Percentiles rank a stretch among this genome's conserved stretches.
Evolutionary conservation across 371 early-diverging fungal genomes (phyloP).

Genomic region (Mucor plumbeus): DNA sequence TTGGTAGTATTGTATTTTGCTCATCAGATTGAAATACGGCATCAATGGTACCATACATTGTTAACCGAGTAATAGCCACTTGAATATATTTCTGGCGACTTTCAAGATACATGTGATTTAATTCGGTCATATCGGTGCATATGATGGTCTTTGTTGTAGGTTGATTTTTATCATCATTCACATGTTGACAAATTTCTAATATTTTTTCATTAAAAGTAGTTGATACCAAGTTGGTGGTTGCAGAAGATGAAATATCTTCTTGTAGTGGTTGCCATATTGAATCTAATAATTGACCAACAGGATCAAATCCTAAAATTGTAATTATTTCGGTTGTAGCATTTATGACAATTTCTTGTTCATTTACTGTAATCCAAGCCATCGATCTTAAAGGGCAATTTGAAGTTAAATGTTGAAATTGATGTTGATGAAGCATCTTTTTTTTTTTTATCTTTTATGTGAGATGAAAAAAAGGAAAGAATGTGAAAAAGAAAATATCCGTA

Average conservation of each 20-base stretch:
- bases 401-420: constrained; percentile 13
- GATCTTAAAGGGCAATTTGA: constrained; percentile 29
- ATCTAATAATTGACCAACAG: constrained; percentile 12
- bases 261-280: constrained; percentile 14
- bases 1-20: not conserved
- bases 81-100: not conserved
- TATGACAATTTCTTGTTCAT: constrained; percentile 13
- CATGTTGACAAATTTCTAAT: constrained; percentile 19
- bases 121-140: constrained; percentile 28
- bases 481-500: not conserved
- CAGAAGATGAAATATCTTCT: constrained; percentile 8
- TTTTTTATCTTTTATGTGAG: not conserved
- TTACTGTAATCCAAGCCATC: constrained; percentile 26
- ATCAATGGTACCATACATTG: constrained; percentile 37
- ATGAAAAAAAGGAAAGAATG: not conserved
- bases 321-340: constrained; percentile 25
- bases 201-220: not conserved
- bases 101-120: constrained; percentile 14
- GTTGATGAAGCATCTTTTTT: not conserved
- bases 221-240: constrained; percentile 10
- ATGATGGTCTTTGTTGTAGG: constrained; percentile 1
- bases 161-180: not conserved
- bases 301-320: constrained; percentile 15
- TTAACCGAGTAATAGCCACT: constrained; percentile 26
- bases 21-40: constrained; percentile 15